These are phyloP conservation scores for Lachnum nothofagi DNA, from an alignment of 2,329 filamentous ascomycete genomes.

Conservation along the genomic window DNA sequence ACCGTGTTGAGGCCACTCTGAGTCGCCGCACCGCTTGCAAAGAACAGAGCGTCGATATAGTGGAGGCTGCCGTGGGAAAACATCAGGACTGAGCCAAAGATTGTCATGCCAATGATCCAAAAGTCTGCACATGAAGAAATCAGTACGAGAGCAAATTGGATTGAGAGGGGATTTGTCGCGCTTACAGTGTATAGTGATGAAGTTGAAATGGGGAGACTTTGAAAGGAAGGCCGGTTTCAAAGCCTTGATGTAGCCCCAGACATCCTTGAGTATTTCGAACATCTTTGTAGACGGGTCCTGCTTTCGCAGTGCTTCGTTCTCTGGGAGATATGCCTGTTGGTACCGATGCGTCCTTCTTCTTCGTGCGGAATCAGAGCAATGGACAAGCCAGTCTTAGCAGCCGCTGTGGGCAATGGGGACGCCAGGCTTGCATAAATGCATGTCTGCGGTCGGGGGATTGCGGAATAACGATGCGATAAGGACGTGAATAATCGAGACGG, in stretches of 20 bases:
- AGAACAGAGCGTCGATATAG: constrained; percentile 87
- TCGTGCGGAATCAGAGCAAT: background rate
- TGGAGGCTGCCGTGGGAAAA: constrained; percentile 58
- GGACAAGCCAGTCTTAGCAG: constrained; percentile 1
- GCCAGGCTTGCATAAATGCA: constrained; percentile 7
- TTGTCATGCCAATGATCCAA: constrained; percentile 69
- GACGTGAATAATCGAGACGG: background rate
- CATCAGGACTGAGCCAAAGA: constrained; percentile 73
- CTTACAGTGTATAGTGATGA: constrained; percentile 75
- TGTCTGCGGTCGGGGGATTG: background rate
- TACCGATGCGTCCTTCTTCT: background rate
- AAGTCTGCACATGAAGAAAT: constrained; percentile 50
- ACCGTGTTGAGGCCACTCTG: constrained; percentile 89
- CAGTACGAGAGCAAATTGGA: background rate
- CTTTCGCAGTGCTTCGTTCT: background rate
- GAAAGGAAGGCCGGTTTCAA: constrained; percentile 54
- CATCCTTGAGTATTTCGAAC: constrained; percentile 21
- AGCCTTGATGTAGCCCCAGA: constrained; percentile 42
- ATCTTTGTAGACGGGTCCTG: constrained; percentile 15
- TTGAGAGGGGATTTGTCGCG: constrained; percentile 17
- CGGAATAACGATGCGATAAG: background rate
- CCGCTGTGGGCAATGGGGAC: constrained; percentile 4
- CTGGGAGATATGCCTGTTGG: background rate
- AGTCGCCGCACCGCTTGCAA: constrained; percentile 78
- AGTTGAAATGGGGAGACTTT: constrained; percentile 67